Conservation (phyloP, 495 filamentous ascomycete genomes). For the Penicillium bialowiezense region DNA sequence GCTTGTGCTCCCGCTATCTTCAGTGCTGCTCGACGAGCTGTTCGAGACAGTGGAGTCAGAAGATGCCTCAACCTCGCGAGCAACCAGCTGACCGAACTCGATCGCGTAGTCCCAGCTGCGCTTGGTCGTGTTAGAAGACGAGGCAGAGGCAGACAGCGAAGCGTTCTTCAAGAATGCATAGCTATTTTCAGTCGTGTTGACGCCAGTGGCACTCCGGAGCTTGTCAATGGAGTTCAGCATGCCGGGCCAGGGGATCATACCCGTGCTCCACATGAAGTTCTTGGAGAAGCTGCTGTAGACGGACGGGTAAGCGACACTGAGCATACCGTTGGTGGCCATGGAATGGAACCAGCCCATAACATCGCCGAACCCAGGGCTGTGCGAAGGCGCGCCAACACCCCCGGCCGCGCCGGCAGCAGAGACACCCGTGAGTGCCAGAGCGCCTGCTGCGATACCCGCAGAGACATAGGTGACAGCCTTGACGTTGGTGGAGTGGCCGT, state of each 20-base stretch:
- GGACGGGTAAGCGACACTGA: conserved; percentile 80
- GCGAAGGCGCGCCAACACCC: conserved; percentile 59
- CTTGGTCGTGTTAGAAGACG: conserved; percentile 39
- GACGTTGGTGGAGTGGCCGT: conserved; percentile 77
- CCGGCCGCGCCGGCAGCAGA: conserved; percentile 66
- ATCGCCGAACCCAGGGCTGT: conserved; percentile 83
- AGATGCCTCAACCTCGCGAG: conserved; percentile 51
- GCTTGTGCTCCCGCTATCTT: conserved; percentile 34
- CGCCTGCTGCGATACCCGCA: conserved; percentile 81
- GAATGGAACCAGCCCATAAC: conserved; percentile 90
- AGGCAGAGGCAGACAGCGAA: conserved; percentile 30
- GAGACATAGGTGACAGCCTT: conserved; percentile 81
- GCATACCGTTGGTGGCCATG: conserved; percentile 93
- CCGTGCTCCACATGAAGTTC: conserved; percentile 92
- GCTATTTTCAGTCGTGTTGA: conserved; percentile 77
- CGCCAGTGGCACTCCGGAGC: conserved; percentile 78
- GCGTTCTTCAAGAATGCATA: conserved; percentile 68
- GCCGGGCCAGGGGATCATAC: conserved; percentile 74
- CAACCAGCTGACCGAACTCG: conserved; percentile 42
- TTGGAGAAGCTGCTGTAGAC: conserved; percentile 84
- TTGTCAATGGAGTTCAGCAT: conserved; percentile 83
- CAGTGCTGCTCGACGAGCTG: conserved; percentile 28
- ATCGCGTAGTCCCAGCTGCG: conserved; percentile 52
- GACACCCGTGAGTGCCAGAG: conserved; percentile 70
- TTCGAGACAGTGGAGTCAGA: conserved; percentile 44